phyloP scores from a whole-genome alignment of 73 alveolate species.

The Paramecium tetraurelia region DNA sequence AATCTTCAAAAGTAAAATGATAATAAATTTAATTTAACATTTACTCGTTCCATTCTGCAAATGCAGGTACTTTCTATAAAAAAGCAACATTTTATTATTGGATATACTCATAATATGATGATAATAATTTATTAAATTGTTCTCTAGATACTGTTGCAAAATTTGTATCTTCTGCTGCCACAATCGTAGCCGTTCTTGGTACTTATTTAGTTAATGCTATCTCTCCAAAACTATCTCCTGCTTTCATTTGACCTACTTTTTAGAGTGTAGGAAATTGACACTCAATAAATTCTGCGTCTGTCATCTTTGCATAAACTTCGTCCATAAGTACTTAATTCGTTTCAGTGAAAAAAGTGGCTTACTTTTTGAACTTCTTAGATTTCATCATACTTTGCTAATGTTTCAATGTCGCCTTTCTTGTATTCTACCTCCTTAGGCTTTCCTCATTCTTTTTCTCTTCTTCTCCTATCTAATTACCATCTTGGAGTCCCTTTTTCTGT shows the following conservation, averaged over 20 bases:
- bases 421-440: not conserved
- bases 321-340: not conserved
- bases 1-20: conserved; percentile 31
- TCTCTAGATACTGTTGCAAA: conserved; percentile 80
- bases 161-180: conserved; percentile 81
- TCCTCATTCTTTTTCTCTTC: conserved; percentile 13
- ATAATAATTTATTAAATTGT: conserved; percentile 72
- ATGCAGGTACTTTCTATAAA: not conserved
- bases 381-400: conserved; percentile 20
- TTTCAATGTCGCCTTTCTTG: not conserved
- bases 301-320: not conserved
- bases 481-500: not conserved
- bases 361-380: not conserved
- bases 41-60: conserved; percentile 41
- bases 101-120: not conserved
- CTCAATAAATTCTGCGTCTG: conserved; percentile 17
- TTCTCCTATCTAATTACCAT: not conserved
- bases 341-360: conserved; percentile 2
- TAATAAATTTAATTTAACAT: conserved; percentile 28
- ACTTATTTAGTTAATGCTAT: conserved; percentile 82
- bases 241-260: conserved; percentile 72
- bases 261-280: conserved; percentile 54
- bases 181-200: conserved; percentile 94
- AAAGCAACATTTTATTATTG: not conserved
- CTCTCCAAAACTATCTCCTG: conserved; percentile 96